Evolutionary conservation across 2,329 filamentous ascomycete species (phyloP), one percentile per base, ranked within the genome.

Genomic region (Pseudocercospora eumusae): DNA sequence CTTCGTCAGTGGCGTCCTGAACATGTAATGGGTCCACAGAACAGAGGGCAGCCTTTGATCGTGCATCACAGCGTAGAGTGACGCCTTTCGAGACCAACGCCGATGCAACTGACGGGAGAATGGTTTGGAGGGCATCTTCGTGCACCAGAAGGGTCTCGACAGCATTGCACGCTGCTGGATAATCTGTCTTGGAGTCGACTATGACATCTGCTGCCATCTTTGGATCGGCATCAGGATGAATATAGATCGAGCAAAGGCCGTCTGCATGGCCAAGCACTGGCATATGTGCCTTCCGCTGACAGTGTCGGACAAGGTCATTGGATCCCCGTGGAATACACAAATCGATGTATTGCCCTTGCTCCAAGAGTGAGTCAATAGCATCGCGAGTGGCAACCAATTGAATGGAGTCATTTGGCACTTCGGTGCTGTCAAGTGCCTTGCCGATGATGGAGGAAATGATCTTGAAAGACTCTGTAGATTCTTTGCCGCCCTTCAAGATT

Each of bases 181-280:
- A 99, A 76, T 89, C 90, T 25, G 90, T 92, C 79, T 99, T 99
- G 52, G 93, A 90, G 78, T 99, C 95, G 59, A 96, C 82, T 53
- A 98, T 81, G 59, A 96, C 89, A 64, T 86, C 86, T 20, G 85
- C 83, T 11, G 92, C 91, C 78, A 91, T 88, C 47, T 83, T 79
- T 42, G 82, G 77, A 70, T 96, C 88, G 53, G 91, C 93, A 61
- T 92, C 90, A 10, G 83, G 81, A 71, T 95, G 90, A 56, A 99
- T 83, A 77, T 95, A 99, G 65, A 92, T 86, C 65, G 87, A 85
- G 79, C 95, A 99, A 61, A 98, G 84, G 36, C 95, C 95, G 75
- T 99, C 95, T 23, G 95, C 95, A 75, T 99, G 95, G 65, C 95
- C 95, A 23, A 99, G 86, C 1, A 99, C 95, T 1, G 95, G 95